Evolutionary conservation across 305 asterid species (phyloP).

Genomic region (Plantago lanceolata): DNA sequence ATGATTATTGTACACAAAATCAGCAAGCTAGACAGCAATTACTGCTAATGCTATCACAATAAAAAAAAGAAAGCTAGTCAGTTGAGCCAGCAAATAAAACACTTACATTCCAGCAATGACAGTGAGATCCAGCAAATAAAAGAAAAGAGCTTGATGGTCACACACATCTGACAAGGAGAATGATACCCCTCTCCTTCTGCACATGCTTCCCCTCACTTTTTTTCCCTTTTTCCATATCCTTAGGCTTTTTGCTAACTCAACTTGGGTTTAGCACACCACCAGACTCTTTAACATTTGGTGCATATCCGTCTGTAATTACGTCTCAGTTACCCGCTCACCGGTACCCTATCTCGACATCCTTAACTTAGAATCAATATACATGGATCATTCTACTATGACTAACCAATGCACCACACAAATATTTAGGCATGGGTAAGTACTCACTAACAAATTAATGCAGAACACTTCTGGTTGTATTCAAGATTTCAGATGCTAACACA

Average conservation of each 20-base stretch:
- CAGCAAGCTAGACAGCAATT: background rate
- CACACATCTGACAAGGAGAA: slow-evolving; percentile 7
- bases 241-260: background rate
- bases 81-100: background rate
- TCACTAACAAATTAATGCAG: slow-evolving; percentile 10
- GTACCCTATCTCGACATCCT: slow-evolving; percentile 9
- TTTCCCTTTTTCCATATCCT: background rate
- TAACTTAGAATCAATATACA: slow-evolving; percentile 12
- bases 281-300: background rate
- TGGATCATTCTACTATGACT: slow-evolving; percentile 4
- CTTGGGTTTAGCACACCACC: background rate
- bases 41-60: slow-evolving; percentile 5
- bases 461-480: slow-evolving; percentile 2
- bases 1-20: background rate
- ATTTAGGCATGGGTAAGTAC: slow-evolving; percentile 9
- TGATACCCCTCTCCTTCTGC: slow-evolving; percentile 8
- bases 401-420: slow-evolving; percentile 15
- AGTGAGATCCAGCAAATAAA: slow-evolving; percentile 1
- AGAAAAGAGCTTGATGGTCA: slow-evolving; percentile 5
- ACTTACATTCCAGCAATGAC: background rate
- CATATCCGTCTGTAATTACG: slow-evolving; percentile 2
- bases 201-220: slow-evolving; percentile 6
- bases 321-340: slow-evolving; percentile 4
- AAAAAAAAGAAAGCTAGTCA: slow-evolving; percentile 1
- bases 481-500: background rate